These are phyloP conservation scores for Mycena venus DNA, from an alignment of 768 basidiomycete genomes.

Conservation along the genomic window DNA sequence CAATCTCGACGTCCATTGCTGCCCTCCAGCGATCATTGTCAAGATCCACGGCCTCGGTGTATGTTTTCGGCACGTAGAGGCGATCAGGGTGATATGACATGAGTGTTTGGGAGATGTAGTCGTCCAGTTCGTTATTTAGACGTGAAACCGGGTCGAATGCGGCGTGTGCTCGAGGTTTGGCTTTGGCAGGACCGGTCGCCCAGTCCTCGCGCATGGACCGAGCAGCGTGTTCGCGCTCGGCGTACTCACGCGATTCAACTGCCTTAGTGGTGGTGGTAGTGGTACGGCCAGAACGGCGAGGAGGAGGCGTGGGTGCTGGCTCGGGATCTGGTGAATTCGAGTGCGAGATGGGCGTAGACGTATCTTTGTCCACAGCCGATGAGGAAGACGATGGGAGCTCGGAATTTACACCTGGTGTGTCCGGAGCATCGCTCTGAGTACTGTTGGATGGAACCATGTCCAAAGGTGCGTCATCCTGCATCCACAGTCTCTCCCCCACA, in stretches of 20 bases:
- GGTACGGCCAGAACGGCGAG: background rate
- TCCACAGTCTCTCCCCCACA: slow-evolving; percentile 1
- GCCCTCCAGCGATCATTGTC: background rate
- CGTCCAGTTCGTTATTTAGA: background rate
- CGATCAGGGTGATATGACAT: background rate
- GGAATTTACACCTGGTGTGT: background rate
- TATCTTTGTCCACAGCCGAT: background rate
- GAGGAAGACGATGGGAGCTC: background rate
- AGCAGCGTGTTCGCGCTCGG: background rate
- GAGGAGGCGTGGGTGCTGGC: background rate
- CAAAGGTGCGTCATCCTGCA: background rate
- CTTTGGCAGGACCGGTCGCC: background rate
- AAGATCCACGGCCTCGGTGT: background rate
- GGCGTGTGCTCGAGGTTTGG: background rate
- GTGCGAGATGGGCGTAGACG: background rate
- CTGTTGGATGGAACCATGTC: background rate
- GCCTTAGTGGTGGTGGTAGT: background rate
- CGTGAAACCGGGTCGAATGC: background rate
- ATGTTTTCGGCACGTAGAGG: background rate
- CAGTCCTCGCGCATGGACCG: background rate
- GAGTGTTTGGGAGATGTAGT: background rate
- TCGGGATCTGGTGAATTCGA: background rate
- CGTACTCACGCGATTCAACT: background rate
- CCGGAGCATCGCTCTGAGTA: slow-evolving; percentile 9
- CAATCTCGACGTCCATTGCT: slow-evolving; percentile 6